Evolutionary conservation across 768 basidiomycete species (phyloP).

Genomic region (Leccinellum albellum): DNA sequence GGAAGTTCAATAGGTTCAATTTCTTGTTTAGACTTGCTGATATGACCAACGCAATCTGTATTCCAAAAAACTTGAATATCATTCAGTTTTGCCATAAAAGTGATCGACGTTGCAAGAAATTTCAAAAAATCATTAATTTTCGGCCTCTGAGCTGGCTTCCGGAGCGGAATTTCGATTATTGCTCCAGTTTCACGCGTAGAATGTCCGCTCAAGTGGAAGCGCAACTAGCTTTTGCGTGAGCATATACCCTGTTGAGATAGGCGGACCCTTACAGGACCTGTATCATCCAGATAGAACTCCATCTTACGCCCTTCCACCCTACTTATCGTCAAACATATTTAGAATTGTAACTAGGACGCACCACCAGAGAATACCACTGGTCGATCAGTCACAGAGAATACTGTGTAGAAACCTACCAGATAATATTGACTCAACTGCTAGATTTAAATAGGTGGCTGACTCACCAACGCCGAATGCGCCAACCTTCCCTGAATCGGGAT

Average conservation of each 20-base stretch:
- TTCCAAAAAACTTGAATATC: conserved; percentile 79
- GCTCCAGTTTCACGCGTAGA: conserved; percentile 55
- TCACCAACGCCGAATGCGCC: conserved; percentile 84
- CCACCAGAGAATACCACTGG: conserved; percentile 75
- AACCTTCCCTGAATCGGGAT: conserved; percentile 92
- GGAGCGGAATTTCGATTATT: conserved; percentile 76
- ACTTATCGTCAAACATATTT: not conserved
- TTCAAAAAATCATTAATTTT: conserved; percentile 77
- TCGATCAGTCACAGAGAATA: conserved; percentile 77
- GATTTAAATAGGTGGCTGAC: conserved; percentile 11
- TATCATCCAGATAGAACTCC: conserved; percentile 90
- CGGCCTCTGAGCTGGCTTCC: conserved; percentile 73
- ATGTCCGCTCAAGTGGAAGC: conserved; percentile 61
- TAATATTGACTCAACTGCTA: conserved; percentile 18
- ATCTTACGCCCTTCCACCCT: conserved; percentile 68
- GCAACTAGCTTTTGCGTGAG: conserved; percentile 45
- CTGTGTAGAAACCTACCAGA: conserved; percentile 59
- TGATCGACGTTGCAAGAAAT: conserved; percentile 85
- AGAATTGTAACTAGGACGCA: conserved; percentile 24
- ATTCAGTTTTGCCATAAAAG: conserved; percentile 78
- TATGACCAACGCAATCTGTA: conserved; percentile 56
- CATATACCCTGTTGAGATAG: conserved; percentile 34
- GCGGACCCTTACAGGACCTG: conserved; percentile 44
- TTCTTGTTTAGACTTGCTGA: conserved; percentile 55
- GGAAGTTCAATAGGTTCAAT: conserved; percentile 49